Evolutionary conservation across 768 basidiomycete species (phyloP).

Genomic region (Agaricus blazei): DNA sequence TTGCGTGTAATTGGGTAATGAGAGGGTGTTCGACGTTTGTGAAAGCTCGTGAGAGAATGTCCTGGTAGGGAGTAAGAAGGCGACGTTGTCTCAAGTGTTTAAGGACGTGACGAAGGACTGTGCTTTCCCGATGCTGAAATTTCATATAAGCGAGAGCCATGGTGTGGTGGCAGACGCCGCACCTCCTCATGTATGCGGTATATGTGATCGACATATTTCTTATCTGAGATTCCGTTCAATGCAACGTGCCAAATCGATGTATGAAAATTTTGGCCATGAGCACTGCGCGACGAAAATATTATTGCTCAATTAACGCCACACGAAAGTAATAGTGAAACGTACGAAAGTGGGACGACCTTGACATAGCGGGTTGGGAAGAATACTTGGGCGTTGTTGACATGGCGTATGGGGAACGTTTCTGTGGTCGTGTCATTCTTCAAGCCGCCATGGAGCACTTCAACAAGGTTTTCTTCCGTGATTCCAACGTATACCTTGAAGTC

Average conservation of each 20-base stretch:
- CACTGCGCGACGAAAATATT: slow-evolving; percentile 31
- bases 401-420: slow-evolving; percentile 60
- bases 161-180: slow-evolving; percentile 14
- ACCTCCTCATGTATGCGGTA: slow-evolving; percentile 60
- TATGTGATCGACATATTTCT: slow-evolving; percentile 50
- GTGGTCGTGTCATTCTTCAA: slow-evolving; percentile 62
- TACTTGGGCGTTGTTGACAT: slow-evolving; percentile 52
- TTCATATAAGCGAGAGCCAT: background rate
- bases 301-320: background rate
- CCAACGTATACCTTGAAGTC: slow-evolving; percentile 75
- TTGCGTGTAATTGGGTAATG: slow-evolving; percentile 57
- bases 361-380: slow-evolving; percentile 62
- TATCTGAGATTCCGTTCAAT: slow-evolving; percentile 54
- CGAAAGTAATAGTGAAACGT: slow-evolving; percentile 19
- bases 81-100: slow-evolving; percentile 78
- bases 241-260: slow-evolving; percentile 76
- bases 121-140: slow-evolving; percentile 59
- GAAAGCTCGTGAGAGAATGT: slow-evolving; percentile 49
- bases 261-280: slow-evolving; percentile 69
- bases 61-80: slow-evolving; percentile 58
- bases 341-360: slow-evolving; percentile 76
- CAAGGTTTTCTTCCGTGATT: slow-evolving; percentile 58
- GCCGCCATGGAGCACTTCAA: slow-evolving; percentile 54
- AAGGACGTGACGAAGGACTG: slow-evolving; percentile 60
- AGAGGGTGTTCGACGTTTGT: slow-evolving; percentile 67